Evolutionary conservation across 371 early-diverging fungal genomes (phyloP), one percentile per base, ranked within the genome.

Genomic region (Antonospora locustae): DNA sequence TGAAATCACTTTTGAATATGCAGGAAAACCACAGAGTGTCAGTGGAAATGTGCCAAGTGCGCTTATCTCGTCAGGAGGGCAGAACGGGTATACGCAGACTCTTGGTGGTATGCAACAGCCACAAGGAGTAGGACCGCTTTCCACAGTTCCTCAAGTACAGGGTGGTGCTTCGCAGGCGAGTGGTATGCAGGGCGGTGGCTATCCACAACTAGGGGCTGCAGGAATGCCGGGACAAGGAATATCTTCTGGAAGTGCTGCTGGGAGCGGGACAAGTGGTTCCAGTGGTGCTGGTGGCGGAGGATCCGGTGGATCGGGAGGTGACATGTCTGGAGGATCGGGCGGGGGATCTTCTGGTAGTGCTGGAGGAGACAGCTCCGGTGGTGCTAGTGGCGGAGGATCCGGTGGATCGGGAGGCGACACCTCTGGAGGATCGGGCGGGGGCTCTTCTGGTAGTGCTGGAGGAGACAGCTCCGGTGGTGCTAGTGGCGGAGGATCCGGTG

Each of bases 1-100:
- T 3, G 63, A 63, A 51, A 56, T 63, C 12, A 57, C 55, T 23
- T 43, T 63, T 2, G 63, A 63, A 29, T 47, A 54, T 20, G 41
- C 37, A 17, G 49, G 34, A 57, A 47, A 47, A 47, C 30, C 17
- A 47, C 17, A 24, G 24, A 47, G 47, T n/a, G n/a, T n/a, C n/a
- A 55, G 41, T 9, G 30, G 45, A 23, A 25, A 43, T 28, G 50
- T 36, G 19, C 19, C 50, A n/a, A 49, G 30, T 1, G 50, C 38
- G 14, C 5, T 1, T 29, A 7, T 3, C 37, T 17, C 2, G 38
- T 7, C 3, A 20, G 4, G 25, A 14, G 3, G 14, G 9, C 9
- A 34, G 14, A 34, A 34, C 14, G 14, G 9, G 14, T 9, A 14
- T 14, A 34, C 34, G 9, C 34, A 34, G 34, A 9, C 34, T 34